Conservation (phyloP, 371 early-diverging fungal species). For the Syncephalastrum contaminatum region DNA sequence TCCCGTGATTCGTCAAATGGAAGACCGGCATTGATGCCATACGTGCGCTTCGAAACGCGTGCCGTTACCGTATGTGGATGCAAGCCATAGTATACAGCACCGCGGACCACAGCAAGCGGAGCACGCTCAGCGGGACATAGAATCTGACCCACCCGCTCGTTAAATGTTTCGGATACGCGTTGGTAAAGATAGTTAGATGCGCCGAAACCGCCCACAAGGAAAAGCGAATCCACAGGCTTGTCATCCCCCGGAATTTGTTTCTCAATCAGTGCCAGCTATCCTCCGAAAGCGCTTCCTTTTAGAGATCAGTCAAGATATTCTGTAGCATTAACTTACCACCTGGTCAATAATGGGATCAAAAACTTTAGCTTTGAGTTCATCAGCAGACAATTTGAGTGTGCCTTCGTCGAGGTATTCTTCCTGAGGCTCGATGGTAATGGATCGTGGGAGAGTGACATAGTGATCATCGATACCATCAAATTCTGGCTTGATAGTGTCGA, state of each 20-base stretch:
- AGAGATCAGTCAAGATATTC: neutral
- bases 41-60: constrained; percentile 58
- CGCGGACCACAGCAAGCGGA: constrained; percentile 48
- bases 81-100: constrained; percentile 51
- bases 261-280: constrained; percentile 37
- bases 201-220: constrained; percentile 51
- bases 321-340: constrained; percentile 32
- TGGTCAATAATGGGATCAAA: constrained; percentile 57
- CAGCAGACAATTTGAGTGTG: constrained; percentile 41
- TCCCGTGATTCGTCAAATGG: constrained; percentile 46
- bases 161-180: constrained; percentile 30
- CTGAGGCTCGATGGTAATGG: constrained; percentile 17
- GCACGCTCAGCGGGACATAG: constrained; percentile 43
- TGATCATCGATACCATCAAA: constrained; percentile 57
- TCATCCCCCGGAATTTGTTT: constrained; percentile 17
- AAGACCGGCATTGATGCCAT: constrained; percentile 60
- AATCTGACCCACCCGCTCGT: constrained; percentile 27
- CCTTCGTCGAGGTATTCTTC: constrained; percentile 50
- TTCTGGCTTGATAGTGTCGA: constrained; percentile 55
- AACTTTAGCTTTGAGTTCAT: constrained; percentile 47
- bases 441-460: constrained; percentile 47
- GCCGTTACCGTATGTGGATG: constrained; percentile 51
- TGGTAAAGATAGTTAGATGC: constrained; percentile 48
- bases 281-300: neutral
- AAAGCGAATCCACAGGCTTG: constrained; percentile 25